Evolutionary conservation across 106 monocot species (phyloP).

Genomic region (Triglochin maritima): DNA sequence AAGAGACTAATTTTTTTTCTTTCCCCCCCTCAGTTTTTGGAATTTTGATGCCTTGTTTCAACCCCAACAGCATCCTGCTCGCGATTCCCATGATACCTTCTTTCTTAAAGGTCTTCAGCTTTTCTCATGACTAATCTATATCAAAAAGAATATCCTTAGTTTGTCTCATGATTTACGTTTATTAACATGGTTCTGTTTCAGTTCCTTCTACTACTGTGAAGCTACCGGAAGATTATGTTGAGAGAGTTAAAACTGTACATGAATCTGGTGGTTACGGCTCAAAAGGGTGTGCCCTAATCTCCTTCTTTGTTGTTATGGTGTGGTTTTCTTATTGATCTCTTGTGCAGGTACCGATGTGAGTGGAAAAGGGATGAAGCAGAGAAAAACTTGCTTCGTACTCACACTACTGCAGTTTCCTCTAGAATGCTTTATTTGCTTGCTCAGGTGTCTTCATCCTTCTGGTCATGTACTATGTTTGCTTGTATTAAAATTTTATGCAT

Average conservation of each 20-base stretch:
- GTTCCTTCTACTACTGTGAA: slow-evolving; percentile 68
- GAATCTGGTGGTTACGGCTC: slow-evolving; percentile 91
- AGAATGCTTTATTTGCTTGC: slow-evolving; percentile 93
- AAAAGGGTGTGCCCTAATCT: slow-evolving; percentile 42
- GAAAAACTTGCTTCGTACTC: slow-evolving; percentile 90
- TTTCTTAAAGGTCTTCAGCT: slow-evolving; percentile 57
- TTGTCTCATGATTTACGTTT: background rate
- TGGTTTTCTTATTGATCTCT: background rate
- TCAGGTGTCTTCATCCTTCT: slow-evolving; percentile 11
- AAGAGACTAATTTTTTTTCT: background rate
- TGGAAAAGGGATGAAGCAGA: slow-evolving; percentile 97
- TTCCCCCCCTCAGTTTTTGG: slow-evolving; percentile 61
- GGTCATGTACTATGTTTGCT: background rate
- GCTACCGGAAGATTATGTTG: slow-evolving; percentile 80
- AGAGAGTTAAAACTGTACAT: slow-evolving; percentile 70
- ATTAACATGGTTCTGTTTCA: slow-evolving; percentile 23
- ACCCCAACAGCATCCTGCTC: slow-evolving; percentile 97
- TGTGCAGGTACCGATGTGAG: slow-evolving; percentile 69
- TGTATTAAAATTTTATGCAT: too few species aligned
- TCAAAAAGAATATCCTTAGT: background rate
- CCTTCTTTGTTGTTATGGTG: background rate
- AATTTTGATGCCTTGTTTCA: slow-evolving; percentile 99
- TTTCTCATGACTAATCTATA: background rate
- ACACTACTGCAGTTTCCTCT: slow-evolving; percentile 97
- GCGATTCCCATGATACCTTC: slow-evolving; percentile 98